Percentiles rank a stretch among this genome's conserved stretches.
These are phyloP conservation scores for Cladosporium phlei DNA, from an alignment of 2,329 filamentous ascomycete species.

Conservation along the genomic window DNA sequence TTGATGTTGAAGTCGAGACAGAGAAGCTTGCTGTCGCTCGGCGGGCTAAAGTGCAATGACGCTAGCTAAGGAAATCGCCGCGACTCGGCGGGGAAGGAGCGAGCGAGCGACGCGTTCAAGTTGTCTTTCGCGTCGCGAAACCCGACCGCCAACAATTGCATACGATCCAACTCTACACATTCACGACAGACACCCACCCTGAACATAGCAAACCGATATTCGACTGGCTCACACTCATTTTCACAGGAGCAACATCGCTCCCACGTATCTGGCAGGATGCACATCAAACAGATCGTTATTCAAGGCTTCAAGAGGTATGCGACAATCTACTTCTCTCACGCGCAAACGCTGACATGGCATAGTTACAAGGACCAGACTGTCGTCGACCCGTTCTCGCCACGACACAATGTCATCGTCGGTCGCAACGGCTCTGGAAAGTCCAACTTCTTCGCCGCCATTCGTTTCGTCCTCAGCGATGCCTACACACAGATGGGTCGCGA, in stretches of 20 bases:
- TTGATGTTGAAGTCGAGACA: not conserved
- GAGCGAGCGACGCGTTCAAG: not conserved
- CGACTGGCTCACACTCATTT: not conserved
- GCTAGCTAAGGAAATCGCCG: not conserved
- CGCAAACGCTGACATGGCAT: slow-evolving; percentile 21
- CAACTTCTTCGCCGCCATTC: slow-evolving; percentile 98
- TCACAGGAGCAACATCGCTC: slow-evolving; percentile 5
- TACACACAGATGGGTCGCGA: slow-evolving; percentile 95
- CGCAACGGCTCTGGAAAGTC: slow-evolving; percentile 99
- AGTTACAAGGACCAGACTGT: slow-evolving; percentile 99
- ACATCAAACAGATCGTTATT: slow-evolving; percentile 99
- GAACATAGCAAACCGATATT: not conserved
- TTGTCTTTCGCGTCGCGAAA: no score
- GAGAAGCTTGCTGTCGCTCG: not conserved
- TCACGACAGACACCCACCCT: no score
- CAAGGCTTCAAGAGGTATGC: slow-evolving; percentile 96
- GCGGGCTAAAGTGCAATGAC: not conserved
- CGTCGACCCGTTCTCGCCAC: slow-evolving; percentile 95
- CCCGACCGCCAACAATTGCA: no score
- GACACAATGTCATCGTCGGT: slow-evolving; percentile 96
- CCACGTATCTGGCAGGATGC: slow-evolving; percentile 53
- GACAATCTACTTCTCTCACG: not conserved
- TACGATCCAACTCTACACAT: no score
- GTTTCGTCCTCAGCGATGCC: slow-evolving; percentile 88
- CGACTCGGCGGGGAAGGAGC: not conserved